Percentiles rank a stretch among this genome's conserved stretches.
Evolutionary conservation across 345 rosid species (phyloP).

Genomic region (Sapria himalayana): DNA sequence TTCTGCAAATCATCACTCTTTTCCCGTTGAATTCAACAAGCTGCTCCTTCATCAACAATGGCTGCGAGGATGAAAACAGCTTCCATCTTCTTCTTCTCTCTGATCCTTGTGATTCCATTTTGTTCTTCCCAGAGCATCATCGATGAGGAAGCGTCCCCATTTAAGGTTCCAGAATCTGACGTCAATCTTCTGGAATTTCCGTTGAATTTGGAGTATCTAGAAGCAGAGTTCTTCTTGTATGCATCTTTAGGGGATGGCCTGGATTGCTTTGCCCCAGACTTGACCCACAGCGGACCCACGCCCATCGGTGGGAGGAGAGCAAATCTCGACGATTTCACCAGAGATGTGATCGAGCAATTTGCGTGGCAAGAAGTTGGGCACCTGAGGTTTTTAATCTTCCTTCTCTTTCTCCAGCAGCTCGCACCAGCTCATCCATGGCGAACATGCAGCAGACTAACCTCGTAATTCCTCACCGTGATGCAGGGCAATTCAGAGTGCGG

Average conservation of each 20-base stretch:
- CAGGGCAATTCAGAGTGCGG: slow-evolving; percentile 46
- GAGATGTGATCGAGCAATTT: slow-evolving; percentile 50
- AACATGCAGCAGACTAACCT: no score
- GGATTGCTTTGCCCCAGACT: slow-evolving; percentile 40
- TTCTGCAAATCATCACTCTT: no score
- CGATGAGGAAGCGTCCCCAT: no score
- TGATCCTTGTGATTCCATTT: no score
- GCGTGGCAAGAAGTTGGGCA: slow-evolving; percentile 89
- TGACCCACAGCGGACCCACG: slow-evolving; percentile 48
- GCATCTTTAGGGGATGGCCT: slow-evolving; percentile 64
- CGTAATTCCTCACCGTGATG: no score
- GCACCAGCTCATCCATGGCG: no score
- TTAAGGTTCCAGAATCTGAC: slow-evolving; percentile 16
- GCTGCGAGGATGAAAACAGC: no score
- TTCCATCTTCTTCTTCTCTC: no score
- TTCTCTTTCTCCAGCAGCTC: no score
- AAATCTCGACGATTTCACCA: slow-evolving; percentile 28
- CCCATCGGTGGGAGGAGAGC: slow-evolving; percentile 54
- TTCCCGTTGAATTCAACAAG: no score
- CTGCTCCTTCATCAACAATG: no score
- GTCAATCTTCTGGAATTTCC: slow-evolving; percentile 57
- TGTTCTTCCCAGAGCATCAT: no score
- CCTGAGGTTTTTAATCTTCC: slow-evolving; percentile 24
- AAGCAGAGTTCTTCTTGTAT: slow-evolving; percentile 72
- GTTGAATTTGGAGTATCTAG: slow-evolving; percentile 64